phyloP scores from a whole-genome alignment of 805 yeast species.

The Kazachstania africana region DNA sequence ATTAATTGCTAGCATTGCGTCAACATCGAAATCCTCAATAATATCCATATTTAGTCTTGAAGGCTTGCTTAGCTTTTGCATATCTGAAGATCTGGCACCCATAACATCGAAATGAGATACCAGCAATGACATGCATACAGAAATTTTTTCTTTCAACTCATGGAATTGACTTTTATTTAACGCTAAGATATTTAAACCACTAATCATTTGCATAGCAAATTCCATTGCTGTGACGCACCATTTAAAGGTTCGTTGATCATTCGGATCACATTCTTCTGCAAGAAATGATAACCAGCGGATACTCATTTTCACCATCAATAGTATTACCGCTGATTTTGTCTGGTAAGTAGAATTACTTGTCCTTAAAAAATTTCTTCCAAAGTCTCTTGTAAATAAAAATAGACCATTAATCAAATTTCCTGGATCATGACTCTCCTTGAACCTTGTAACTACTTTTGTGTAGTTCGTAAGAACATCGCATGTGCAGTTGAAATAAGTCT shows the following conservation, averaged over 20 bases:
- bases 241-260: conserved; percentile 80
- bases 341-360: conserved; percentile 43
- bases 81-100: conserved; percentile 81
- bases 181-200: conserved; percentile 79
- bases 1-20: conserved; percentile 42
- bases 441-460: conserved; percentile 37
- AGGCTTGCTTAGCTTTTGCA: conserved; percentile 32
- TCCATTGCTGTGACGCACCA: conserved; percentile 96
- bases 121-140: conserved; percentile 85
- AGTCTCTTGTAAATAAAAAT: conserved; percentile 70
- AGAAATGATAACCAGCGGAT: conserved; percentile 91
- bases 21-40: conserved; percentile 41
- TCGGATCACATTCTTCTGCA: conserved; percentile 89
- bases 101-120: conserved; percentile 95
- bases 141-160: conserved; percentile 66
- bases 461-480: conserved; percentile 53
- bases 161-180: conserved; percentile 68
- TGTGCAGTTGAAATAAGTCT: conserved; percentile 56
- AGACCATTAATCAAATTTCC: conserved; percentile 68
- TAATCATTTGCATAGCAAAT: conserved; percentile 89
- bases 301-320: conserved; percentile 62
- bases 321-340: conserved; percentile 54
- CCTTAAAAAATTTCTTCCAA: conserved; percentile 60
- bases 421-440: conserved; percentile 49
- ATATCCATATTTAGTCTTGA: conserved; percentile 22